Conservation (phyloP, 106 monocot genomes). For the Alisma plantagoaquatica region DNA sequence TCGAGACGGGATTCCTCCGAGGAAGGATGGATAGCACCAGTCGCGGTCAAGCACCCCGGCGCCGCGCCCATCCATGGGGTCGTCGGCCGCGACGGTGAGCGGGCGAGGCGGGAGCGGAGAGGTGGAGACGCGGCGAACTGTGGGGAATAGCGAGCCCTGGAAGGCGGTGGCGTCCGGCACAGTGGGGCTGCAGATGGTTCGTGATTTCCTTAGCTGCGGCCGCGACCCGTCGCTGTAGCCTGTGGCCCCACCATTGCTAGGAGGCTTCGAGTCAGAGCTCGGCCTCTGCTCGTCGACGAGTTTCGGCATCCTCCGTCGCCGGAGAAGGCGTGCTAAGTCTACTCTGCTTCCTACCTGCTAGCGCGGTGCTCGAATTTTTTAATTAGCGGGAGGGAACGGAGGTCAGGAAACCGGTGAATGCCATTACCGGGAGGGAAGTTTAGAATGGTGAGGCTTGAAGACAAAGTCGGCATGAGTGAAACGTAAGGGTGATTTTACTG, state of each 20-base stretch:
- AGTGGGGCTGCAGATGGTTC: conserved; percentile 11
- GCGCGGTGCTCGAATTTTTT: too few relatives aligned
- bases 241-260: not conserved
- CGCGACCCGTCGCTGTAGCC: conserved; percentile 1
- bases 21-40: conserved; percentile 63
- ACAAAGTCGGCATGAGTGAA: too few relatives aligned
- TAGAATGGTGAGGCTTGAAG: too few relatives aligned
- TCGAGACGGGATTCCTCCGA: conserved; percentile 28
- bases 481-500: too few relatives aligned
- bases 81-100: conserved; percentile 43
- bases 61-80: conserved; percentile 32
- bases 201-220: conserved; percentile 31
- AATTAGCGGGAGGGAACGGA: too few relatives aligned
- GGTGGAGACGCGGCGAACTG: conserved; percentile 13
- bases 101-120: conserved; percentile 12
- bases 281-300: conserved; percentile 11
- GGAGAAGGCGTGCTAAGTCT: too few relatives aligned
- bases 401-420: too few relatives aligned
- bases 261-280: conserved; percentile 7
- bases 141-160: too few relatives aligned
- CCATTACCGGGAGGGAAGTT: too few relatives aligned
- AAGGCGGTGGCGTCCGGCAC: conserved; percentile 4
- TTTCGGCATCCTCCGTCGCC: conserved; percentile 13
- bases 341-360: not conserved
- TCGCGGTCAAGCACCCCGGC: conserved; percentile 33